These are phyloP conservation scores for Chaetomium cochliodes DNA, from an alignment of 495 filamentous ascomycete species.

Conservation along the genomic window DNA sequence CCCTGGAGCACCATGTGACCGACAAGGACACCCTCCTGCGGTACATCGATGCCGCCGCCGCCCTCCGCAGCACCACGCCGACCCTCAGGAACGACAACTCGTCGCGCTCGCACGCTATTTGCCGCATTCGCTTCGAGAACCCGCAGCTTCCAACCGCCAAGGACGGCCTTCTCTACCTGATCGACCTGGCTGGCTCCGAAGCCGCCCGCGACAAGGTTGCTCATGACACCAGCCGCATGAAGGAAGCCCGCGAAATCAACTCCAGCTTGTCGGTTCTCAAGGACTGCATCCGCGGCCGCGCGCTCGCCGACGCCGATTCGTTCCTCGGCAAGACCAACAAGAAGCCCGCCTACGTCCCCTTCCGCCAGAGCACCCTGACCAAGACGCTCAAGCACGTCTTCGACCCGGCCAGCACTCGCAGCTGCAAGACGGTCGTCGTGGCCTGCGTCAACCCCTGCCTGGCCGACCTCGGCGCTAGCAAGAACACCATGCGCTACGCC, in stretches of 20 bases:
- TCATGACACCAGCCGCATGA: constrained; percentile 40
- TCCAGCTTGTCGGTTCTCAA: constrained; percentile 43
- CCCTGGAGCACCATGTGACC: constrained; percentile 22
- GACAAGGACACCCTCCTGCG: constrained; percentile 20
- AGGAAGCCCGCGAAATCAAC: constrained; percentile 50
- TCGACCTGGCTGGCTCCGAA: constrained; percentile 53
- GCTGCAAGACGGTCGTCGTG: constrained; percentile 30
- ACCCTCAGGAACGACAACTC: constrained; percentile 48
- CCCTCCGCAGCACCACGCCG: constrained; percentile 23
- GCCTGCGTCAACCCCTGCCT: constrained; percentile 34
- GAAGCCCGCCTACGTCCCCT: constrained; percentile 27
- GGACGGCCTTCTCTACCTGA: constrained; percentile 46
- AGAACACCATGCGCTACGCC: constrained; percentile 32
- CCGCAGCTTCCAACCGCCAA: constrained; percentile 17
- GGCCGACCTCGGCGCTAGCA: constrained; percentile 28
- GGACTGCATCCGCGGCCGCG: constrained; percentile 42
- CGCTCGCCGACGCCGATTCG: constrained; percentile 25
- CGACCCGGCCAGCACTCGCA: constrained; percentile 26
- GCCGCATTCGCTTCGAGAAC: constrained; percentile 46
- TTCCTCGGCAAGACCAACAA: constrained; percentile 9
- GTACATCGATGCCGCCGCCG: constrained; percentile 27
- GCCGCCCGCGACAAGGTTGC: constrained; percentile 31
- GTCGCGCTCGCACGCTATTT: constrained; percentile 50
- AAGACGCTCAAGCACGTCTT: constrained; percentile 35
- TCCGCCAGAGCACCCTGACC: constrained; percentile 31